A percentile compares a stretch with the other conserved stretches of the same genome.
Conservation (phyloP, 805 yeast genomes). For the Candida argentea region DNA sequence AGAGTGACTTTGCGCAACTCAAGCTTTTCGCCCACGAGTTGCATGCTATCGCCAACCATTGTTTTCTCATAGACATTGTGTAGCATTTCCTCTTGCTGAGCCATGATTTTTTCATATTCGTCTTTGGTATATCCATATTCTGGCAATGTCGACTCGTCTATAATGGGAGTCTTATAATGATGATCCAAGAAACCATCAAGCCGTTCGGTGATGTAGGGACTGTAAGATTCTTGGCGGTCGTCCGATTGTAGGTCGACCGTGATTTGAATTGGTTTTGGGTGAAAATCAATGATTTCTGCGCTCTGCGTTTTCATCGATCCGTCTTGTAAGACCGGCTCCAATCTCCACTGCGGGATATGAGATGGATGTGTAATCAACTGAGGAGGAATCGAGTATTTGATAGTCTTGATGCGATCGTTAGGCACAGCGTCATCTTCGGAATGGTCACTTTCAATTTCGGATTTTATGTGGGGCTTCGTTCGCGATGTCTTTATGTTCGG, state of each 20-base stretch:
- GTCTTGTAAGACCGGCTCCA: slow-evolving; percentile 13
- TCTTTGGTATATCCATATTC: slow-evolving; percentile 29
- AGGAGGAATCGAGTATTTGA: slow-evolving; percentile 23
- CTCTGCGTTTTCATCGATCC: slow-evolving; percentile 9
- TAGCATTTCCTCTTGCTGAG: slow-evolving; percentile 41
- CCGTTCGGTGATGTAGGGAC: slow-evolving; percentile 18
- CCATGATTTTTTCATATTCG: slow-evolving; percentile 51
- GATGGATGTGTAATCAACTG: slow-evolving; percentile 34
- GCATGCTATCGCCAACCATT: slow-evolving; percentile 24
- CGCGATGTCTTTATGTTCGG: not conserved
- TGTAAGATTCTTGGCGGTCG: too few relatives aligned
- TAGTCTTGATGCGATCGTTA: slow-evolving; percentile 16
- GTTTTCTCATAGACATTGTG: slow-evolving; percentile 35
- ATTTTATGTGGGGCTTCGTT: slow-evolving; percentile 2
- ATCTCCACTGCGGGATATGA: slow-evolving; percentile 33
- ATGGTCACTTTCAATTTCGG: slow-evolving; percentile 2
- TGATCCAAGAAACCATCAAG: slow-evolving; percentile 17
- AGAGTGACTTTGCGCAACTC: slow-evolving; percentile 36
- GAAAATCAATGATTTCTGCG: slow-evolving; percentile 14
- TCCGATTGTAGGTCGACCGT: too few relatives aligned
- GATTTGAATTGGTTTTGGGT: slow-evolving; percentile 17
- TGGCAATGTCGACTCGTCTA: slow-evolving; percentile 25
- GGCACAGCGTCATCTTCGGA: slow-evolving; percentile 5
- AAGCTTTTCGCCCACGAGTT: slow-evolving; percentile 37
- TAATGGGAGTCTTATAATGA: slow-evolving; percentile 24